Percentiles rank a stretch among this genome's conserved stretches.
Evolutionary conservation across 305 asterid species (phyloP).

Genomic region (Fraxinus angustifolia): DNA sequence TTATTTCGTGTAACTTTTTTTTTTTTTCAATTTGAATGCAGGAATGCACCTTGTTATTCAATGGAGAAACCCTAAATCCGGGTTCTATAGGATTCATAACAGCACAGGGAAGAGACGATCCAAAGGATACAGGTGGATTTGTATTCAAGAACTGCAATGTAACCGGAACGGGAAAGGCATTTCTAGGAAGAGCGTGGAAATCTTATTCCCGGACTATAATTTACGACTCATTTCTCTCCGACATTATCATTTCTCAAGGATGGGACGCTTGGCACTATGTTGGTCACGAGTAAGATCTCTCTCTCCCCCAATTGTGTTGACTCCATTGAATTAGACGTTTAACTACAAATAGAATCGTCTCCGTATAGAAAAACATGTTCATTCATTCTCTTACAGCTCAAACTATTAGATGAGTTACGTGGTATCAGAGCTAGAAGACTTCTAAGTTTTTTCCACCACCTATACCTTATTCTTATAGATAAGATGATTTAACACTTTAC

Average conservation of each 20-base stretch:
- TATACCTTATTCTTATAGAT: too few species aligned
- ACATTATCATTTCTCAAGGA: constrained; percentile 36
- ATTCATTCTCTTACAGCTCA: background rate
- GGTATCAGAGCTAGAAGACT: background rate
- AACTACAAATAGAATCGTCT: background rate
- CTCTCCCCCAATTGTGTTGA: too few species aligned
- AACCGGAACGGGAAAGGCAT: constrained; percentile 33
- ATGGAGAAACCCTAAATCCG: constrained; percentile 10
- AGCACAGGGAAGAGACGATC: constrained; percentile 40
- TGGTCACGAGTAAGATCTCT: constrained; percentile 37
- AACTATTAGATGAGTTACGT: background rate
- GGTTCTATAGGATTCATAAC: constrained; percentile 35
- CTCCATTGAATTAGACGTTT: too few species aligned
- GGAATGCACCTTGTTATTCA: constrained; percentile 41
- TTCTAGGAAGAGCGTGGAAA: constrained; percentile 53
- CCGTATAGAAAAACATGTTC: background rate
- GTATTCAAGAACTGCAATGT: constrained; percentile 46
- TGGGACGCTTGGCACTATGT: constrained; percentile 38
- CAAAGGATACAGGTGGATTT: constrained; percentile 31
- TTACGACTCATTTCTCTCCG: constrained; percentile 28
- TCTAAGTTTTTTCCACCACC: background rate
- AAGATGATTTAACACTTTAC: background rate
- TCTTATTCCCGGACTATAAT: constrained; percentile 31
- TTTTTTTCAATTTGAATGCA: background rate
- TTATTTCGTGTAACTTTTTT: background rate